Base-by-base conservation (phyloP, 169 alveolate genomes). In the Plasmodium relictum region DNA sequence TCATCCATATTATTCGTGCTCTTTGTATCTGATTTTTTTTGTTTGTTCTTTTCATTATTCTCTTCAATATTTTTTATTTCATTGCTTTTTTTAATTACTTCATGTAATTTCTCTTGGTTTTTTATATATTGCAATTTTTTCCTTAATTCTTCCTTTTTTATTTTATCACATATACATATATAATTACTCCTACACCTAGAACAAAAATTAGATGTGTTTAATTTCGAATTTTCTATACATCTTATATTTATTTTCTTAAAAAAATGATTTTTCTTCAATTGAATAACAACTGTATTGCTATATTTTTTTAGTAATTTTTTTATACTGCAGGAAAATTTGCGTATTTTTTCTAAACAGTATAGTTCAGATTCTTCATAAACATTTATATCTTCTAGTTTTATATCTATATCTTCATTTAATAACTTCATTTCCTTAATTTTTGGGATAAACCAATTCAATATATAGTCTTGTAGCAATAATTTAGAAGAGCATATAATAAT, bases 371-470 rank as follows among this genome's bases (percentile, higher is more conserved):
- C 90, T 52, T 80, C 90, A 31, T 68, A 80, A n/a, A 80, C 80
- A 50, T 80, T 54, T 20, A 87, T 87, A 20, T 87, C 92, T 16
- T 87, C 92, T 26, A 87, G 16, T 50, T 87, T 63, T 31, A 74
- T 14, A 45, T 73, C 76, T 44, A 48, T 24, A 83, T 65, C 74
- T 9, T 69, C 90, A 66, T 56, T 80, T 6, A 80, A 7, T 56
- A 80, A 14, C 31, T 85, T 92, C 26, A 92, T 54, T 26, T 73
- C 92, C 70, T 92, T 78, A n/a, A 93, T 92, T 62, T 88, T 88
- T 6, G 96, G 96, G 52, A 94, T 62, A 16, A 93, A 93, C 96
- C 96, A 94, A 65, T 86, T 74, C 31, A 92, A 88, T 52, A 94
- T 93, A 73, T 93, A 94, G 45, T 92, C 93, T 44, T 93, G 94